Base-by-base conservation (phyloP, 2,329 filamentous ascomycete species). In the Monosporascus sp. region DNA sequence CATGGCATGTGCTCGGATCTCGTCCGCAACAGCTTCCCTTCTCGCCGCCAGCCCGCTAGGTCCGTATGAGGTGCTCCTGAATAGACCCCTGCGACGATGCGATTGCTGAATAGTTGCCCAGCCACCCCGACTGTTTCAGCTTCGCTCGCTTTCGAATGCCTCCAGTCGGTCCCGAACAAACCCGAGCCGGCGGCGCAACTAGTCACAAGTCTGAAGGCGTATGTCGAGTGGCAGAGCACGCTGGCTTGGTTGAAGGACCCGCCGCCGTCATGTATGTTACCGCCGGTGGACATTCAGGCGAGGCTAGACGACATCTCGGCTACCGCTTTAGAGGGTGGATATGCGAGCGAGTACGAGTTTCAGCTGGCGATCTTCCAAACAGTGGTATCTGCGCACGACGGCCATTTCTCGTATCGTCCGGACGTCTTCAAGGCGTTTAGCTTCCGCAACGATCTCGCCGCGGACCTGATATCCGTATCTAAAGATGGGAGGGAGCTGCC, bases 331-430 rank as follows among this genome's bases (percentile, higher is more conserved):
- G 65, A 63, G 3, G 71, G 73, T 19, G 65, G 66, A 3, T 84
- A 78, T 59, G 63, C 68, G 4, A 79, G 73, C 63, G 80, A 85
- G 60, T 81, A 78, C 61, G 74, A 78, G 7, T 81, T 83, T 58
- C 77, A 82, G 59, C 56, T 70, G 7, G 79, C 80, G 27, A 70
- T 89, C 2, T 78, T 79, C 53, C 67, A 74, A 37, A 67, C 81
- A 7, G 72, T 84, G 37, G 73, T 74, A 24, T 72, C 72, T 1
- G 79, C 81, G 3, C 83, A 88, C 59, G 86, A 89, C 63, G 83
- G 84, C 1, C 86, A 89, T 62, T 84, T 86, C 49, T 69, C 73
- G 2, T 84, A 78, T 61, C 68, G 76, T 16, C 79, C 80, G 3
- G 79, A 83, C 57, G 70, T 77, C 5, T 72, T 84, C 16, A 75